Evolutionary conservation across 345 rosid genomes (phyloP).

Genomic region (Hypericum androsaemum): DNA sequence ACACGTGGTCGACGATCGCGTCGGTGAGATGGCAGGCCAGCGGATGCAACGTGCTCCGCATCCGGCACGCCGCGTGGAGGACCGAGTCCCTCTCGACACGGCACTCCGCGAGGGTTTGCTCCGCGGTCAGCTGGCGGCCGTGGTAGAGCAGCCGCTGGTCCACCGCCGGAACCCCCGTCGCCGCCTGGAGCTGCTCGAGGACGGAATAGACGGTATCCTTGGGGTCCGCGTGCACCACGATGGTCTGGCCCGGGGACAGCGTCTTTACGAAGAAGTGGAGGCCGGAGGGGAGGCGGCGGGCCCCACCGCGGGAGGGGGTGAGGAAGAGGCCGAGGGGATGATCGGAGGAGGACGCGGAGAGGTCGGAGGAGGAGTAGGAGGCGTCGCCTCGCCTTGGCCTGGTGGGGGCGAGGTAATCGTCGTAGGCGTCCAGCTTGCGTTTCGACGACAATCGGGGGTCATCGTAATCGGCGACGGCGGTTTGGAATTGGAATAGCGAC

Average conservation of each 20-base stretch:
- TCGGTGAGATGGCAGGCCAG: constrained; percentile 65
- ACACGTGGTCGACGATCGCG: constrained; percentile 45
- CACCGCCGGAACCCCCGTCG: neutral
- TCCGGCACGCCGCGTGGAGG: constrained; percentile 61
- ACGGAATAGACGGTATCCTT: constrained; percentile 56
- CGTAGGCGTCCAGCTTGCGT: constrained; percentile 70
- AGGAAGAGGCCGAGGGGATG: too few relatives aligned
- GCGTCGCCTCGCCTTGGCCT: constrained; percentile 55
- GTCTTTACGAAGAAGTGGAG: constrained; percentile 68
- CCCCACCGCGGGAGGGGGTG: too few relatives aligned
- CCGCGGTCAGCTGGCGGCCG: constrained; percentile 78
- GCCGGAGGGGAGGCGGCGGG: too few relatives aligned
- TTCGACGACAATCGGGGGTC: constrained; percentile 36
- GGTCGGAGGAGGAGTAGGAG: too few relatives aligned
- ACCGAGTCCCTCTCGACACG: constrained; percentile 59
- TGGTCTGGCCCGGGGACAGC: constrained; percentile 54
- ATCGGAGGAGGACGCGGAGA: neutral
- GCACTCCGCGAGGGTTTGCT: constrained; percentile 53
- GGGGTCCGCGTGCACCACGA: constrained; percentile 56
- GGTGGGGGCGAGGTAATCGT: constrained; percentile 27
- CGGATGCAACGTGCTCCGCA: constrained; percentile 77
- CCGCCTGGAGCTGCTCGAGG: constrained; percentile 36
- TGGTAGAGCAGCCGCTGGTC: constrained; percentile 64
- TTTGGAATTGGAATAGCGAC: too few relatives aligned
- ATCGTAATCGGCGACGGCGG: constrained; percentile 14